Conservation (phyloP, 768 basidiomycete species). For the Suillus fuscotomentosus region DNA sequence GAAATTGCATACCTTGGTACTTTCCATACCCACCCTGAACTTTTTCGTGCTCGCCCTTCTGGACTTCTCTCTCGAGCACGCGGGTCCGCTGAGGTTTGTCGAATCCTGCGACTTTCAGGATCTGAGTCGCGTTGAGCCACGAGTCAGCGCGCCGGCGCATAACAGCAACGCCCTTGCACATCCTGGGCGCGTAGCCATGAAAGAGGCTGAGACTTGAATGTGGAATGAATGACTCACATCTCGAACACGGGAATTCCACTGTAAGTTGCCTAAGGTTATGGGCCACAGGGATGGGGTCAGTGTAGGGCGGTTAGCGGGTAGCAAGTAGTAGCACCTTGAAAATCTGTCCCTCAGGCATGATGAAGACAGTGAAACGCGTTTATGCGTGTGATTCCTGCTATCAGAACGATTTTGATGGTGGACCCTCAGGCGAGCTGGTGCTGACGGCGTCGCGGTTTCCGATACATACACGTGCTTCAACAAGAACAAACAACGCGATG, state of each 20-base stretch:
- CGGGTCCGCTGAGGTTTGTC: constrained; percentile 98
- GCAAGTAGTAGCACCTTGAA: constrained; percentile 63
- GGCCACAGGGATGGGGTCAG: constrained; percentile 9
- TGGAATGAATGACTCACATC: constrained; percentile 59
- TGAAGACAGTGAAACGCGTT: constrained; percentile 11
- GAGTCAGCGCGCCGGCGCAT: constrained; percentile 96
- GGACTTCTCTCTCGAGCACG: constrained; percentile 95
- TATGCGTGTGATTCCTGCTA: constrained; percentile 8
- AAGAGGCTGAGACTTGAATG: constrained; percentile 35
- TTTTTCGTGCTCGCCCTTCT: constrained; percentile 98
- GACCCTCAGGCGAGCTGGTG: constrained; percentile 14
- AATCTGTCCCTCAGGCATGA: constrained; percentile 82
- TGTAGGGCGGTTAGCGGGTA: neutral
- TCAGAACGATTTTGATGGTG: constrained; percentile 12
- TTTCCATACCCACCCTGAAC: constrained; percentile 99
- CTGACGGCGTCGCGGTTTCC: constrained; percentile 12
- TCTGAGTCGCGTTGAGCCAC: constrained; percentile 99
- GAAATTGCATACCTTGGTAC: constrained; percentile 81
- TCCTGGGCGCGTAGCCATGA: constrained; percentile 56
- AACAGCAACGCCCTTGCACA: constrained; percentile 94
- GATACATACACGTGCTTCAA: constrained; percentile 36
- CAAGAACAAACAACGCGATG: constrained; percentile 40
- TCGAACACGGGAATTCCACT: constrained; percentile 93
- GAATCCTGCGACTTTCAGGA: constrained; percentile 98
- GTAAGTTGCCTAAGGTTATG: constrained; percentile 70